Percentiles rank a stretch among this genome's conserved stretches.
Conservation (phyloP, 2,329 filamentous ascomycete species). For the Aspergillus fijiensis region DNA sequence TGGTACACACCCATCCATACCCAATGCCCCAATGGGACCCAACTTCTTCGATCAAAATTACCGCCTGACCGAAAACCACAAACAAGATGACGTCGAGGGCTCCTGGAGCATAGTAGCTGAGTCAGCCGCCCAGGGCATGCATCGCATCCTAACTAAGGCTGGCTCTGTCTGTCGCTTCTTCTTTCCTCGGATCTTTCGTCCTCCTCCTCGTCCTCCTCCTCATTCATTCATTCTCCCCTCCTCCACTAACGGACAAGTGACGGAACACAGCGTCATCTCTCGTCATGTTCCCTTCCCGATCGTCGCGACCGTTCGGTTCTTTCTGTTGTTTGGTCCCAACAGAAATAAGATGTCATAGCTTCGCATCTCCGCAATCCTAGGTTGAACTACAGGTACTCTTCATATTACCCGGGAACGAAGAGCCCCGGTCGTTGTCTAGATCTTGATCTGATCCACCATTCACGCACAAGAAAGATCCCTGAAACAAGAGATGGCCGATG, state of each 20-base stretch:
- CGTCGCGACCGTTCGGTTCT: background rate
- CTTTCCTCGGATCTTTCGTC: background rate
- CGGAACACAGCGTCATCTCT: constrained; percentile 1
- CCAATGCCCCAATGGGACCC: background rate
- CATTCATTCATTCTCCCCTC: background rate
- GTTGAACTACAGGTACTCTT: background rate
- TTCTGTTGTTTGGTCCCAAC: background rate
- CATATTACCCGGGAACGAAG: background rate
- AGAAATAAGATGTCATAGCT: background rate
- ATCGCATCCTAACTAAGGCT: no score
- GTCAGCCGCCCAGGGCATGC: background rate
- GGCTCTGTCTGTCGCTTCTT: background rate
- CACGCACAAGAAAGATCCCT: background rate
- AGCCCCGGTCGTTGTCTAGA: background rate
- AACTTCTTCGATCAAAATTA: background rate
- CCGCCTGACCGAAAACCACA: background rate
- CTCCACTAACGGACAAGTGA: background rate
- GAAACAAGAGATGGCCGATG: background rate
- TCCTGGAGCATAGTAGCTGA: background rate
- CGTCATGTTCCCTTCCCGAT: background rate
- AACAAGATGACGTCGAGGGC: background rate
- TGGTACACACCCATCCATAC: background rate
- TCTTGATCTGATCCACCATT: background rate
- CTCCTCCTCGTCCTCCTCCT: background rate
- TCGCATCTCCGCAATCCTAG: background rate